These are phyloP conservation scores for Trichoderma sp. DNA, from an alignment of 2,329 filamentous ascomycete genomes.

Conservation along the genomic window DNA sequence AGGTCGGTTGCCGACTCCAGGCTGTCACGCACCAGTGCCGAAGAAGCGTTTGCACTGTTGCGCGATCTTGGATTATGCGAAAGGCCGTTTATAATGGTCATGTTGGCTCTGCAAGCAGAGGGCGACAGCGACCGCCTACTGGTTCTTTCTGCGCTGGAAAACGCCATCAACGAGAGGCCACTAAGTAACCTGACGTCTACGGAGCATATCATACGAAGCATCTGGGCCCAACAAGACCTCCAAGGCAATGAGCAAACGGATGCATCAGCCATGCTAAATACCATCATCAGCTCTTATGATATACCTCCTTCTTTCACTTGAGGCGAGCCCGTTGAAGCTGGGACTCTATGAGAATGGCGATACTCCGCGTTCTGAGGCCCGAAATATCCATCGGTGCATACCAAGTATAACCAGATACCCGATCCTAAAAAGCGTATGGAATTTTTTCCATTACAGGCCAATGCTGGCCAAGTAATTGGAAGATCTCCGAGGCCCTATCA, in stretches of 20 bases:
- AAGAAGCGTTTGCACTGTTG: conserved; percentile 6
- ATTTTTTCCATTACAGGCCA: neutral
- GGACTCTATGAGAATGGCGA: neutral
- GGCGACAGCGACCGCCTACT: conserved; percentile 4
- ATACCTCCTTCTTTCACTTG: conserved; percentile 22
- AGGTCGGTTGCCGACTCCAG: conserved; percentile 12
- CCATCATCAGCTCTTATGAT: conserved; percentile 14
- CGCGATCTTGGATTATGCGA: conserved; percentile 16
- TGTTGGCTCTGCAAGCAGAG: conserved; percentile 14
- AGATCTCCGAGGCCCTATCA: neutral
- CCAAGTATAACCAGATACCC: neutral
- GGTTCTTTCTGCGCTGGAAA: conserved; percentile 11
- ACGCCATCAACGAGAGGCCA: conserved; percentile 10
- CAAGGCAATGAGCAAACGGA: conserved; percentile 10
- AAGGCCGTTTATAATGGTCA: conserved; percentile 19
- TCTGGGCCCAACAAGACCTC: conserved; percentile 23
- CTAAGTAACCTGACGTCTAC: conserved; percentile 16
- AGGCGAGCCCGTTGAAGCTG: neutral
- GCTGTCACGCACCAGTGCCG: conserved; percentile 12
- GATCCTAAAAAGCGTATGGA: neutral
- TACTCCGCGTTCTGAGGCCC: neutral
- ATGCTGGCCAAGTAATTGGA: neutral
- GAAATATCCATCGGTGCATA: neutral
- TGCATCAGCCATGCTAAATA: conserved; percentile 19
- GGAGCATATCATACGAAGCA: conserved; percentile 20